A percentile compares a stretch with the other conserved stretches of the same genome.
phyloP scores from a whole-genome alignment of 768 basidiomycete genomes.

The Amanita molliuscula region DNA sequence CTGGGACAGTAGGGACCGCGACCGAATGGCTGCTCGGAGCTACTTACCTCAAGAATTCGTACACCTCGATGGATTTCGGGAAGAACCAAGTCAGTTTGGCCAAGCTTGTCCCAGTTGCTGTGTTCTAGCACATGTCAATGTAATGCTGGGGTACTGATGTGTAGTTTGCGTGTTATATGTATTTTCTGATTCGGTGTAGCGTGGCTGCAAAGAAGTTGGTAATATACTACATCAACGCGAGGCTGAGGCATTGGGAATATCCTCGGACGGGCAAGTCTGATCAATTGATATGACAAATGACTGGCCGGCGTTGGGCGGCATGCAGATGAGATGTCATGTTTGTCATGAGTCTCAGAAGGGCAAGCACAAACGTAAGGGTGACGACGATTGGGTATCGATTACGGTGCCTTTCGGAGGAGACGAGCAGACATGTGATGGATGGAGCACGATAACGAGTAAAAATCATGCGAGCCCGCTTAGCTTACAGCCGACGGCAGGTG shows the following conservation, averaged over 20 bases:
- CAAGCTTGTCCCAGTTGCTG: conserved; percentile 37
- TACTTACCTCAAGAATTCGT: conserved; percentile 70
- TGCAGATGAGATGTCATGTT: neutral
- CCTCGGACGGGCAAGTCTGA: neutral
- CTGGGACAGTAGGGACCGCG: conserved; percentile 48
- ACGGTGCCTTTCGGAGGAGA: neutral
- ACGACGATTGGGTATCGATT: neutral
- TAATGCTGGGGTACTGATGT: neutral
- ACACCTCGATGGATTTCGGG: conserved; percentile 53
- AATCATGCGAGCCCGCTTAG: conserved; percentile 1
- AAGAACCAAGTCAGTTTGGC: conserved; percentile 54
- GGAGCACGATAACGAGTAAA: neutral
- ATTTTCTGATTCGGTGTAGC: neutral
- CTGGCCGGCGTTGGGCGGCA: conserved; percentile 1
- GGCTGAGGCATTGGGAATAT: neutral
- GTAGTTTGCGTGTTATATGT: neutral
- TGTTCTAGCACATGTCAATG: neutral
- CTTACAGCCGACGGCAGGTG: neutral
- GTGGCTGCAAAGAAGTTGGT: neutral
- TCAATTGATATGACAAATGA: neutral
- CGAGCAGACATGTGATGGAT: conserved; percentile 3
- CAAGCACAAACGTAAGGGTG: neutral
- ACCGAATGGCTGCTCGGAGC: conserved; percentile 68
- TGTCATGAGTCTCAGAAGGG: neutral
- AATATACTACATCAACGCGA: neutral